Evolutionary conservation across 1,284 basidiomycete genomes (phyloP).

Genomic region (Crucibulum parvulum): DNA sequence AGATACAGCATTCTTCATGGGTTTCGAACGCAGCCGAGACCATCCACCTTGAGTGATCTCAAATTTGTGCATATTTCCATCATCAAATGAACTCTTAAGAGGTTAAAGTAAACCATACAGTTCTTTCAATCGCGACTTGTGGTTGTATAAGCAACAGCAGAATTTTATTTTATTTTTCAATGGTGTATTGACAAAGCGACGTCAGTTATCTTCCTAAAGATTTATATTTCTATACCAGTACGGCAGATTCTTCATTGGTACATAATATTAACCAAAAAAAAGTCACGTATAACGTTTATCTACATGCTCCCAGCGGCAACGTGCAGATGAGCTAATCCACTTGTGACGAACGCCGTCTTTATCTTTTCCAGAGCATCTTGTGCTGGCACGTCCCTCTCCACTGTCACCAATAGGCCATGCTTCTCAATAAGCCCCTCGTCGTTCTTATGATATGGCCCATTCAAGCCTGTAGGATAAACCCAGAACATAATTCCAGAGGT

Average conservation of each 20-base stretch:
- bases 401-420: constrained; percentile 20
- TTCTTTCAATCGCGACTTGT: background rate
- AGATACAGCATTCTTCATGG: background rate
- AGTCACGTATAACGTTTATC: background rate
- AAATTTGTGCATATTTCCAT: background rate
- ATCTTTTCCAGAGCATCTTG: constrained; percentile 12
- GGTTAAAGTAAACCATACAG: background rate
- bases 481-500: constrained; percentile 18
- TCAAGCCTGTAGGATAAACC: constrained; percentile 24
- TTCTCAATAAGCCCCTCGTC: constrained; percentile 14
- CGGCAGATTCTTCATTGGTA: background rate
- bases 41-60: background rate
- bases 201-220: background rate
- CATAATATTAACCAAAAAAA: background rate
- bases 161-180: background rate
- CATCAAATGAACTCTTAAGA: background rate
- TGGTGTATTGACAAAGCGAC: background rate
- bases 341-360: constrained; percentile 7
- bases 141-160: background rate
- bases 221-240: background rate
- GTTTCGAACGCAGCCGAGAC: background rate
- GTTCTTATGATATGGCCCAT: constrained; percentile 20
- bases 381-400: constrained; percentile 14
- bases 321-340: constrained; percentile 14
- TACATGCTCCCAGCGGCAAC: background rate